These are phyloP conservation scores for Helenozyma rhizophorensis DNA, from an alignment of 805 yeast species.

Conservation along the genomic window DNA sequence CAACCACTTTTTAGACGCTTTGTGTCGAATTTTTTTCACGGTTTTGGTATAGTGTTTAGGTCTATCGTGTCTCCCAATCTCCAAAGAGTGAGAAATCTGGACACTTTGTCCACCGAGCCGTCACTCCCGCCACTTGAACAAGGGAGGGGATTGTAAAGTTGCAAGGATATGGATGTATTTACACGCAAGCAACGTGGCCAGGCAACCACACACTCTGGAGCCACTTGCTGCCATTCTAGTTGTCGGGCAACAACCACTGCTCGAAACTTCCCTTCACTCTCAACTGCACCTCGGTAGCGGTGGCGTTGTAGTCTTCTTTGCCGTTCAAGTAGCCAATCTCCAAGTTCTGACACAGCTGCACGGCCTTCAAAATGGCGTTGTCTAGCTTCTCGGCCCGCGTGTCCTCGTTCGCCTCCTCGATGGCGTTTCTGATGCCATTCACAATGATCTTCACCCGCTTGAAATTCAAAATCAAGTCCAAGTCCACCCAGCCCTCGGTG, in stretches of 20 bases:
- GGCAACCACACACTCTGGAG: too few species aligned
- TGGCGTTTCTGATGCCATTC: constrained; percentile 33
- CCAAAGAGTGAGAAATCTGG: too few species aligned
- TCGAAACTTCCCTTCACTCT: constrained; percentile 56
- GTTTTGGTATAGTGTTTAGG: too few species aligned
- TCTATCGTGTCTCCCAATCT: too few species aligned
- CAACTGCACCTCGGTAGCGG: constrained; percentile 48
- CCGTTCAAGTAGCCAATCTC: constrained; percentile 41
- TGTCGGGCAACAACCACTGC: constrained; percentile 63
- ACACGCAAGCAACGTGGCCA: constrained; percentile 6
- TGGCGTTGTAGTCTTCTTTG: constrained; percentile 24
- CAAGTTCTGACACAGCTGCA: constrained; percentile 48
- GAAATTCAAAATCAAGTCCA: constrained; percentile 61
- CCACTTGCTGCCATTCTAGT: constrained; percentile 3
- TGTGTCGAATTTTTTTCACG: too few species aligned
- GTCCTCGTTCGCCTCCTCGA: constrained; percentile 21
- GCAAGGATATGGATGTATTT: constrained; percentile 5
- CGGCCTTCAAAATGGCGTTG: constrained; percentile 46
- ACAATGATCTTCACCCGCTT: constrained; percentile 64
- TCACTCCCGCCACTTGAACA: too few species aligned
- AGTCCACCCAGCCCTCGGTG: constrained; percentile 64
- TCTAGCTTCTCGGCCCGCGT: constrained; percentile 19
- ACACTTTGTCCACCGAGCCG: too few species aligned
- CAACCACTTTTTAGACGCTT: too few species aligned
- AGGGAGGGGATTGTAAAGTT: not conserved